These are phyloP conservation scores for Lasiosphaeria hispida DNA, from an alignment of 495 filamentous ascomycete species.

Conservation along the genomic window DNA sequence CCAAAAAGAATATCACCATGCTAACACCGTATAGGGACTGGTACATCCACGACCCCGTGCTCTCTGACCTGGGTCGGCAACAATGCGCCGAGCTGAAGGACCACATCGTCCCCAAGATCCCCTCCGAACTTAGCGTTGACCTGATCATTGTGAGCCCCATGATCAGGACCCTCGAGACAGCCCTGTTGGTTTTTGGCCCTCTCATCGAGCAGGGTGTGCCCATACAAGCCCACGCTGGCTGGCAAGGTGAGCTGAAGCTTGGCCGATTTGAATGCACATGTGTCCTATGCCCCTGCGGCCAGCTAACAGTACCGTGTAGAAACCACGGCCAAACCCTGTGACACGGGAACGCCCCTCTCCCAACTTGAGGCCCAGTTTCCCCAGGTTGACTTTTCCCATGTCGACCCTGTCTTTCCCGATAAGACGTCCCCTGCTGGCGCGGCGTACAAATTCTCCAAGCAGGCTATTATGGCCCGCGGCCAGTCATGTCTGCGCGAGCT, in stretches of 20 bases:
- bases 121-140: slow-evolving; percentile 48
- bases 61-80: slow-evolving; percentile 51
- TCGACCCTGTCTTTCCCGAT: slow-evolving; percentile 56
- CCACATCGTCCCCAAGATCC: slow-evolving; percentile 42
- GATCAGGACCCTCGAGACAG: slow-evolving; percentile 58
- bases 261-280: not conserved
- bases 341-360: slow-evolving; percentile 48
- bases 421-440: slow-evolving; percentile 46
- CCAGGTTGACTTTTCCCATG: slow-evolving; percentile 48
- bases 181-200: slow-evolving; percentile 47
- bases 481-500: slow-evolving; percentile 47
- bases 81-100: slow-evolving; percentile 52
- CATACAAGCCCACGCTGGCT: slow-evolving; percentile 51
- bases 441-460: slow-evolving; percentile 46
- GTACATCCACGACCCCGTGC: slow-evolving; percentile 50
- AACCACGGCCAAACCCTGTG: slow-evolving; percentile 57
- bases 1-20: not conserved
- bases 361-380: slow-evolving; percentile 49
- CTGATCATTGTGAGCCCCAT: slow-evolving; percentile 59
- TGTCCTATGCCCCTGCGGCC: not conserved
- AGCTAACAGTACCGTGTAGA: slow-evolving; percentile 33
- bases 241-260: slow-evolving; percentile 48
- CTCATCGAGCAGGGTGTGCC: slow-evolving; percentile 52
- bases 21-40: slow-evolving; percentile 44
- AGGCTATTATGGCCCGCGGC: slow-evolving; percentile 48